Base-by-base conservation (phyloP, 345 rosid species). In the Clarkia xantiana region DNA sequence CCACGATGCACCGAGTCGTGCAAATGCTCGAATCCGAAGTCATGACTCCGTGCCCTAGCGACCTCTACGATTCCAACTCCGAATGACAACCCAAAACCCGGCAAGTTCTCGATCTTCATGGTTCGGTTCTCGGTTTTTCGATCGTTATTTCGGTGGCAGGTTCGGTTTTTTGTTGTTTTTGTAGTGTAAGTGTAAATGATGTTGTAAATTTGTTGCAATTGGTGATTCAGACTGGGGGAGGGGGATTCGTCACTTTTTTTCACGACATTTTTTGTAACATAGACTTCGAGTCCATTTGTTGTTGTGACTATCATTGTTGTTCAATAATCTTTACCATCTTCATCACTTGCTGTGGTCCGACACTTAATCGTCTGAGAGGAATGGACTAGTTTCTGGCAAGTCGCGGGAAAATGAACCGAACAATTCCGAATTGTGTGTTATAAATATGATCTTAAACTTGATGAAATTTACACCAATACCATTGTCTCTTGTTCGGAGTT, bases 31-130 rank as follows among this genome's bases (percentile, higher is more conserved):
- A 86, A 68, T 84, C 98, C 18, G 98, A 84, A 62, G 94, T 86
- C 53, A 86, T 86, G 96, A 86, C 95, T 60, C 98, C 98, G 34
- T 91, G 94, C 71, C 98, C 96, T 10, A 91, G 98, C 52, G 96
- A 91, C 55, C 84, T 91, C 18, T 86, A 91, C 34, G 98, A 91
- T 69, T 82, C 95, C 70, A 75, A 52, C 76, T 80, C 97, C 2
- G 98, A 91, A 36, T 84, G 78, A 52, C 39, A 44, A 7, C 36
- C 4, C 8, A 52, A 52, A 40, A 51, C 2, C 22, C 51, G 13
- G 14, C 12, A 7, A 29, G n/a, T 29, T 29, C 8, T 29, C 36
- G 6, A 29, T 3, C 9, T 29, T 22, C 25, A 22, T 29, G 19
- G 22, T 3, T 14, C 41, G 43, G 43, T 47, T 60, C 11, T 42